phyloP scores from a whole-genome alignment of 1,284 basidiomycete species.

The Tilletia indica region DNA sequence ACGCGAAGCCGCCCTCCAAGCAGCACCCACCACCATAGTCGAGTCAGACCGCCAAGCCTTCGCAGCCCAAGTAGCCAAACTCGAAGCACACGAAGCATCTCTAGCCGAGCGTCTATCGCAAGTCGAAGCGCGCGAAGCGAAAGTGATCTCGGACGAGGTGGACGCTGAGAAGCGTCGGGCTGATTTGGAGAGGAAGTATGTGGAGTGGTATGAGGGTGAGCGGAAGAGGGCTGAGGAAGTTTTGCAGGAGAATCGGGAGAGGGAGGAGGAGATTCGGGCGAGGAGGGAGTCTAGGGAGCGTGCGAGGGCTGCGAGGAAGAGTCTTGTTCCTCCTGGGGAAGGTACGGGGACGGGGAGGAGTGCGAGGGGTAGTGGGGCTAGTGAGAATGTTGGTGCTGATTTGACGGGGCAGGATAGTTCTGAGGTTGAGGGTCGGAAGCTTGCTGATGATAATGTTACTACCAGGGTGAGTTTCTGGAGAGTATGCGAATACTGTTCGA shows the following conservation, averaged over 20 bases:
- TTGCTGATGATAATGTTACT: not conserved
- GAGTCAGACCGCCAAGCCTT: not conserved
- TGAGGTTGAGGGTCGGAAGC: too few species aligned
- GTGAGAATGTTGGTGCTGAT: not conserved
- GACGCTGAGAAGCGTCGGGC: conserved; percentile 8
- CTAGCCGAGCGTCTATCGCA: conserved; percentile 20
- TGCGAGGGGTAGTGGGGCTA: conserved; percentile 4
- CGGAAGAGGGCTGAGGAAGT: conserved; percentile 10
- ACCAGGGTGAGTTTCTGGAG: conserved; percentile 2
- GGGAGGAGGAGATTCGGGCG: not conserved
- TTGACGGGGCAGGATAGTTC: too few species aligned
- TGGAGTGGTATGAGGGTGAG: conserved; percentile 19
- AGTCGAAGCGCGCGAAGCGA: conserved; percentile 11
- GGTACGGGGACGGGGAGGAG: not conserved
- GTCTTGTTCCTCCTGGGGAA: not conserved
- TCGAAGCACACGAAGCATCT: conserved; percentile 17
- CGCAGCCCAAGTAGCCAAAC: conserved; percentile 8
- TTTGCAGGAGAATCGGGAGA: conserved; percentile 20
- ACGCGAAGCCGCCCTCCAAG: conserved; percentile 20
- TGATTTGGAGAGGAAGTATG: conserved; percentile 8
- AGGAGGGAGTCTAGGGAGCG: not conserved
- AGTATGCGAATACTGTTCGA: not conserved
- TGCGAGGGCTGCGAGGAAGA: not conserved
- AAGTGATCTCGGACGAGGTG: not conserved
- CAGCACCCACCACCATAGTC: not conserved